Evolutionary conservation across 176 grass and related monocot genomes (phyloP).

Genomic region (Ampelocalamus luodianensis): DNA sequence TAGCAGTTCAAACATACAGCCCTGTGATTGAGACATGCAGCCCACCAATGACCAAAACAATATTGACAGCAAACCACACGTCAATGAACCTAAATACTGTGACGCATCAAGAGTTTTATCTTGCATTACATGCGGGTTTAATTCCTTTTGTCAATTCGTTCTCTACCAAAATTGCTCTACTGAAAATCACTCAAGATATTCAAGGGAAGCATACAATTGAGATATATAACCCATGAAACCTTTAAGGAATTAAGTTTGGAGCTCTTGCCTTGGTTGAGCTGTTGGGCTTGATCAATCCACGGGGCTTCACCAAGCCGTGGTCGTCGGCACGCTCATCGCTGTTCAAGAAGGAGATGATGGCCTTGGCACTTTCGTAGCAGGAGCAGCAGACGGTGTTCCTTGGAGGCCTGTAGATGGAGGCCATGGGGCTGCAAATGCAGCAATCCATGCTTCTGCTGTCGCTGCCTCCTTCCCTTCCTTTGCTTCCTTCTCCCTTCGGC

Average conservation of each 20-base stretch:
- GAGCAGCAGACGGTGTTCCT: conserved; percentile 74
- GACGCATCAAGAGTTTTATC: not conserved
- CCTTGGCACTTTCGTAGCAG: conserved; percentile 76
- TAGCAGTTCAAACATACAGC: conserved; percentile 24
- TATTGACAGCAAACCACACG: not conserved
- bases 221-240: not conserved
- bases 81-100: not conserved
- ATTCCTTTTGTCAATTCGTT: not conserved
- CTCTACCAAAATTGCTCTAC: not conserved
- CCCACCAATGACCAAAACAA: not conserved
- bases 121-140: not conserved
- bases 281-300: too few species aligned
- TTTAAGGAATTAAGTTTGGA: not conserved
- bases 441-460: conserved; percentile 65
- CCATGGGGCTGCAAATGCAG: conserved; percentile 89
- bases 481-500: not conserved
- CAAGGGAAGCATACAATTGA: not conserved
- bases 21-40: not conserved
- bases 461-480: not conserved
- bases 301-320: not conserved
- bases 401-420: conserved; percentile 66
- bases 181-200: not conserved
- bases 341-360: conserved; percentile 65
- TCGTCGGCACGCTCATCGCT: not conserved
- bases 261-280: conserved; percentile 52